Percentiles rank a stretch among this genome's conserved stretches.
Evolutionary conservation across 441 rosid genomes (phyloP).

Genomic region (Euphorbia corollata): DNA sequence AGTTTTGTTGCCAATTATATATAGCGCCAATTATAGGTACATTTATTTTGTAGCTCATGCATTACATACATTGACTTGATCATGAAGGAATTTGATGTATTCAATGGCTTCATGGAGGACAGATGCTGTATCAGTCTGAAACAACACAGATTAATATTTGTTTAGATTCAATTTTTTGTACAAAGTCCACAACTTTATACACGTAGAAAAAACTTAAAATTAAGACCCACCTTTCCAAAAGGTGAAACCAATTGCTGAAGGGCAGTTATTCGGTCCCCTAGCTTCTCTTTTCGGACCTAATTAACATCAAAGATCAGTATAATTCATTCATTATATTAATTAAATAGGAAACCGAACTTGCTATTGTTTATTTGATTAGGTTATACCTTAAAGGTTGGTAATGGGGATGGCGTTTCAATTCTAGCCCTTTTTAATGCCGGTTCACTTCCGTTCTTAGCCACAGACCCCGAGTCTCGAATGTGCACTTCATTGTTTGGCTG

Average conservation of each 20-base stretch:
- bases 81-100: constrained; percentile 90
- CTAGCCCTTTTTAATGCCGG: constrained; percentile 56
- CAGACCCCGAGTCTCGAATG: constrained; percentile 30
- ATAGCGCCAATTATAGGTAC: too few relatives aligned
- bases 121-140: constrained; percentile 95
- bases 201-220: not conserved
- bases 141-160: constrained; percentile 15
- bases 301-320: constrained; percentile 24
- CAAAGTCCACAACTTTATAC: constrained; percentile 15
- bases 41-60: too few relatives aligned
- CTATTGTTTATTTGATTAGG: constrained; percentile 1
- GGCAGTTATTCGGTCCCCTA: constrained; percentile 99
- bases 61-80: constrained; percentile 76
- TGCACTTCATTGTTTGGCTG: constrained; percentile 32
- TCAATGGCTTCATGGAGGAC: constrained; percentile 97
- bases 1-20: too few relatives aligned
- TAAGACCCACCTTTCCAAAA: constrained; percentile 81
- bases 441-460: constrained; percentile 49
- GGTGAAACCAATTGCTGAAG: constrained; percentile 99
- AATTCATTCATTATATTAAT: constrained; percentile 13
- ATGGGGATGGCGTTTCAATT: constrained; percentile 71
- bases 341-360: not conserved
- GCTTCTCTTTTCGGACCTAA: constrained; percentile 97
- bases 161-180: constrained; percentile 7
- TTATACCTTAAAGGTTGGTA: constrained; percentile 87